phyloP scores from a whole-genome alignment of 2,329 filamentous ascomycete genomes.

The Gaeumannomyces sp. region DNA sequence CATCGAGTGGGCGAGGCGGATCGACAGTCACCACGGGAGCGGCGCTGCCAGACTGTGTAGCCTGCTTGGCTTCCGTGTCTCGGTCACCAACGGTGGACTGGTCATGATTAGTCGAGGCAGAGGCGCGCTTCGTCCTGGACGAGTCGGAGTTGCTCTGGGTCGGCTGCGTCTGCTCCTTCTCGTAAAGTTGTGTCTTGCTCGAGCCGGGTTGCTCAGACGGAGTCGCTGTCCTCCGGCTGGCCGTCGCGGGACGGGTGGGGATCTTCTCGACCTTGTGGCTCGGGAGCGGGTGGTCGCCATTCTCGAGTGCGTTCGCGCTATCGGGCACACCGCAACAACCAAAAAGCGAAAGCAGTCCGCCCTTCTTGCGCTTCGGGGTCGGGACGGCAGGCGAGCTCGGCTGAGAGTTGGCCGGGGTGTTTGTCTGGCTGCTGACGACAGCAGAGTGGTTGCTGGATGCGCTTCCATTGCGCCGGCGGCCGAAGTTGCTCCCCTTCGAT shows the following conservation, averaged over 20 bases:
- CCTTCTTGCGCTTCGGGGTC: slow-evolving; percentile 49
- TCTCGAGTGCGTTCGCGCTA: slow-evolving; percentile 46
- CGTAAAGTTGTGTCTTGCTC: slow-evolving; percentile 36
- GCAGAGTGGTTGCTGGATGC: slow-evolving; percentile 58
- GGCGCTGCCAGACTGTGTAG: slow-evolving; percentile 27
- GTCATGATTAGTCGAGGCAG: slow-evolving; percentile 41
- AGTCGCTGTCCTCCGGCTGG: slow-evolving; percentile 46
- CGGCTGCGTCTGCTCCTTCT: slow-evolving; percentile 36
- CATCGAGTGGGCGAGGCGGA: slow-evolving; percentile 22
- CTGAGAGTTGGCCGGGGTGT: slow-evolving; percentile 42
- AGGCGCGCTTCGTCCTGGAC: slow-evolving; percentile 37
- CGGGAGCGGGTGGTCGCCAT: slow-evolving; percentile 46
- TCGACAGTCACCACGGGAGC: slow-evolving; percentile 37
- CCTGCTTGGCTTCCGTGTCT: slow-evolving; percentile 42
- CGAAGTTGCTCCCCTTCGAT: slow-evolving; percentile 58
- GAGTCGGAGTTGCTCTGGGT: slow-evolving; percentile 28
- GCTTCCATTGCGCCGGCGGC: slow-evolving; percentile 59
- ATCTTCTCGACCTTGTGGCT: slow-evolving; percentile 52
- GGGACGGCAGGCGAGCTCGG: slow-evolving; percentile 44
- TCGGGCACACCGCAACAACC: slow-evolving; percentile 63
- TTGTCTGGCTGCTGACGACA: slow-evolving; percentile 45
- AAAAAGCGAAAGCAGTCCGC: slow-evolving; percentile 53
- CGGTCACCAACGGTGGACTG: slow-evolving; percentile 35
- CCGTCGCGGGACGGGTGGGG: slow-evolving; percentile 46
- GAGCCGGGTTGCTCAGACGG: slow-evolving; percentile 42